Conservation (phyloP, 1,139 yeast genomes). For the Scheffersomyces insectosa region DNA sequence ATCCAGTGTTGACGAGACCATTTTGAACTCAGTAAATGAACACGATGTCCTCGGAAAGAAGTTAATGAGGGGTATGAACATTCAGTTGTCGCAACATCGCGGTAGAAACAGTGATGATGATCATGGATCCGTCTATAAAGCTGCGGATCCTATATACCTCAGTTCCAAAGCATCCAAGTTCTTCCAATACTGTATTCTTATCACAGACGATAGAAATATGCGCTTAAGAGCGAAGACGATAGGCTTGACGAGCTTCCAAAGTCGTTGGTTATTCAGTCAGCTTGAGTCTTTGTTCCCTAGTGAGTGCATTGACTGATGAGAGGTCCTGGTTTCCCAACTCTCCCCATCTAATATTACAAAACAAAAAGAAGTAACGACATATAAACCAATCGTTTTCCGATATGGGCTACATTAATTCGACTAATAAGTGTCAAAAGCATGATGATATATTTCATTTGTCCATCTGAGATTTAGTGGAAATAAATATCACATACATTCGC, state of each 20-base stretch:
- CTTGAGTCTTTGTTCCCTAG: constrained; percentile 43
- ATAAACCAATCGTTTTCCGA: too few species aligned
- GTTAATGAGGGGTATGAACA: constrained; percentile 37
- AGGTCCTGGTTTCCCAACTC: too few species aligned
- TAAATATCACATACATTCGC: too few species aligned
- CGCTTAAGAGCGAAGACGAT: constrained; percentile 62
- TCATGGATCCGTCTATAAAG: background rate
- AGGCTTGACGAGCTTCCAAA: constrained; percentile 57
- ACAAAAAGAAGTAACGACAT: too few species aligned
- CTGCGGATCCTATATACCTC: background rate
- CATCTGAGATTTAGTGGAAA: too few species aligned
- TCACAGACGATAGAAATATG: constrained; percentile 77
- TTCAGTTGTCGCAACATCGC: constrained; percentile 14
- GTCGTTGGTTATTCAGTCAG: constrained; percentile 60
- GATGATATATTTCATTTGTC: too few species aligned
- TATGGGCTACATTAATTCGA: too few species aligned
- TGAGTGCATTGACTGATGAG: constrained; percentile 41
- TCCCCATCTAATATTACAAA: too few species aligned
- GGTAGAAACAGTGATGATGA: background rate
- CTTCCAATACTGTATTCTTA: constrained; percentile 59
- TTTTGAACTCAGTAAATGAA: constrained; percentile 50
- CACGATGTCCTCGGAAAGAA: constrained; percentile 47
- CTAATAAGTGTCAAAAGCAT: too few species aligned
- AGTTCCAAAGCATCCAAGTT: constrained; percentile 37
- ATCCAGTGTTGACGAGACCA: constrained; percentile 59